phyloP scores from a whole-genome alignment of 192 early-diverging fungal species.

The Umbelopsis sp. region DNA sequence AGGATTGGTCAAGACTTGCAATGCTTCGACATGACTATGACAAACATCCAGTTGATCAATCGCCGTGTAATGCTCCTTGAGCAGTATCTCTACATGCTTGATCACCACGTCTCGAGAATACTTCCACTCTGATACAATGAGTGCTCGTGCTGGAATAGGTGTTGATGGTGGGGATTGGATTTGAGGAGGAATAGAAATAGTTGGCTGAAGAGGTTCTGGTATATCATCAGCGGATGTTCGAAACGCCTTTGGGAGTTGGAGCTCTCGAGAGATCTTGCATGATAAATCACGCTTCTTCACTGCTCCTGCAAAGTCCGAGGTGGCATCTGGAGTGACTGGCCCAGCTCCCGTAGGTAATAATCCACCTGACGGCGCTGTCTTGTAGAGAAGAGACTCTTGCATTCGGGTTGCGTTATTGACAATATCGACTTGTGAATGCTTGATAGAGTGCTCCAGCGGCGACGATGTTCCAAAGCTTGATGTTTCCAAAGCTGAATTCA shows the following conservation, averaged over 20 bases:
- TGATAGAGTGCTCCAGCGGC: conserved; percentile 20
- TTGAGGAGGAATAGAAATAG: not conserved
- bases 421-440: conserved; percentile 6
- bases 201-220: not conserved
- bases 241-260: not conserved
- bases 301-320: not conserved
- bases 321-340: not conserved
- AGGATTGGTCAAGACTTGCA: conserved; percentile 29
- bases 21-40: conserved; percentile 42
- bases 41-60: conserved; percentile 41
- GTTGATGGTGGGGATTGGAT: conserved; percentile 18
- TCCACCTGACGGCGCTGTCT: not conserved
- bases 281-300: conserved; percentile 1
- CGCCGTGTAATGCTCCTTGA: conserved; percentile 22
- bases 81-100: conserved; percentile 39
- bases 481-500: not conserved
- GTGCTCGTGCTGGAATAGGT: conserved; percentile 27
- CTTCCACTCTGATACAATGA: conserved; percentile 46
- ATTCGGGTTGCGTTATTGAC: not conserved
- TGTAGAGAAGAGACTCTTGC: not conserved
- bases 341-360: not conserved
- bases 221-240: not conserved
- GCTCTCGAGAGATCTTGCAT: not conserved
- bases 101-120: conserved; percentile 44
- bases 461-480: not conserved